Base-by-base conservation (phyloP, 352 stramenopile genomes). In the Phytophthora citricola region DNA sequence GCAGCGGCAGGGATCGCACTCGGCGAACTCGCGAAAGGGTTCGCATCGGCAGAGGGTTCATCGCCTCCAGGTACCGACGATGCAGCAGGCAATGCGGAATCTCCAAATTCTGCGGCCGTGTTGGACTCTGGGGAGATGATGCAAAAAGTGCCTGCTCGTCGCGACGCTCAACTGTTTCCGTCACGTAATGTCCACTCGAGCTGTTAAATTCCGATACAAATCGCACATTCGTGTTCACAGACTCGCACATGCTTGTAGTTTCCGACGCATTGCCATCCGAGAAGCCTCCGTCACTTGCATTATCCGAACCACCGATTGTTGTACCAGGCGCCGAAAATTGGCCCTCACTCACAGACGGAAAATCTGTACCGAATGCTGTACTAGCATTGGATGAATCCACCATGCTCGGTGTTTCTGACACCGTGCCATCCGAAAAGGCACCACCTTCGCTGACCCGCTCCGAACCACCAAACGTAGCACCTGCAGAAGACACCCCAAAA, bases 281-380 rank as follows among this genome's bases (percentile, higher is more conserved):
- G 59, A 78, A 89, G 14, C 62, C 74, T 24, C 64, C 75, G 40
- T 87, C 80, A 66, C 78, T 87, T 12, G 73, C 76, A 45, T 86
- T 85, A 32, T 89, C 81, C 1, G 81, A 87, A 11, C 76, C 78
- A 51, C 77, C 81, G 46, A 89, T 86, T 11, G 77, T 80, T 17
- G 81, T 87, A 14, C 83, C 83, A 47, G 83, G 80, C 8, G 75
- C 76, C 10, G 83, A 92, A 7, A 77, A 89, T 43, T 89, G 82
- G 0, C 81, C 83, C 41, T 94, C 86, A 36, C 82, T 92, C 48
- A 89, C 87, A 7, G 85, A 91, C 7, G 82, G 78, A 24, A 88
- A 88, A 69, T 94, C 83, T 0, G 84, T 92, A 7, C 85, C 78
- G 17, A 92, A 92, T 5, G 85, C 83, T 7, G 85, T 94, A 50